Percentiles rank a stretch among this genome's conserved stretches.
Conservation (phyloP, 768 basidiomycete species). For the Epithele typhae region DNA sequence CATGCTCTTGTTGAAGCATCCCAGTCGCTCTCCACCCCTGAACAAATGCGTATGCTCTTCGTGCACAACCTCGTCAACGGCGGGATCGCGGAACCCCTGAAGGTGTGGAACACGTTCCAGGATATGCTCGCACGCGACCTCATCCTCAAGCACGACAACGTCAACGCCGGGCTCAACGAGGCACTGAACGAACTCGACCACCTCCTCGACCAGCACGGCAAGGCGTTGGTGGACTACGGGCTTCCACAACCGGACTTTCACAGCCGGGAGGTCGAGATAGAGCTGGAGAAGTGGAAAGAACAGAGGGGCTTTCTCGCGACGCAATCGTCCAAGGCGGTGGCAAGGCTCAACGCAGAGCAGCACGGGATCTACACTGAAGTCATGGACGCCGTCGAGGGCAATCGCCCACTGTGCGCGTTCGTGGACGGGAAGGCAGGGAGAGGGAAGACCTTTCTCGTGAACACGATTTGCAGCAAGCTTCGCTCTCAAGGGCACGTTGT, state of each 20-base stretch:
- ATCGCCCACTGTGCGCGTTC: slow-evolving; percentile 23
- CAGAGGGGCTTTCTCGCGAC: slow-evolving; percentile 4
- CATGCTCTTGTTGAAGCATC: slow-evolving; percentile 34
- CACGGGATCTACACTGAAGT: slow-evolving; percentile 17
- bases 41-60: slow-evolving; percentile 36
- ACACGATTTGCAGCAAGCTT: slow-evolving; percentile 30
- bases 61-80: slow-evolving; percentile 35
- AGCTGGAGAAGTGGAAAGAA: slow-evolving; percentile 22
- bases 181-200: slow-evolving; percentile 21
- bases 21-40: slow-evolving; percentile 26
- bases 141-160: slow-evolving; percentile 12
- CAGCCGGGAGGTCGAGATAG: slow-evolving; percentile 24
- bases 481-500: slow-evolving; percentile 27
- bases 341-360: slow-evolving; percentile 23
- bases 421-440: slow-evolving; percentile 38
- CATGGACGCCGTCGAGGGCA: slow-evolving; percentile 10
- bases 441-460: slow-evolving; percentile 37
- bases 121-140: slow-evolving; percentile 22
- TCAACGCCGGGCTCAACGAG: slow-evolving; percentile 18
- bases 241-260: slow-evolving; percentile 26
- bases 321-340: slow-evolving; percentile 8
- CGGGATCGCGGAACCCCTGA: slow-evolving; percentile 20
- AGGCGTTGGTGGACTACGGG: slow-evolving; percentile 24
- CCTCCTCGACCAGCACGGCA: slow-evolving; percentile 23
- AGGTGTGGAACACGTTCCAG: slow-evolving; percentile 26